Evolutionary conservation across 768 basidiomycete species (phyloP).

Genomic region (Steccherinum ochraceum): DNA sequence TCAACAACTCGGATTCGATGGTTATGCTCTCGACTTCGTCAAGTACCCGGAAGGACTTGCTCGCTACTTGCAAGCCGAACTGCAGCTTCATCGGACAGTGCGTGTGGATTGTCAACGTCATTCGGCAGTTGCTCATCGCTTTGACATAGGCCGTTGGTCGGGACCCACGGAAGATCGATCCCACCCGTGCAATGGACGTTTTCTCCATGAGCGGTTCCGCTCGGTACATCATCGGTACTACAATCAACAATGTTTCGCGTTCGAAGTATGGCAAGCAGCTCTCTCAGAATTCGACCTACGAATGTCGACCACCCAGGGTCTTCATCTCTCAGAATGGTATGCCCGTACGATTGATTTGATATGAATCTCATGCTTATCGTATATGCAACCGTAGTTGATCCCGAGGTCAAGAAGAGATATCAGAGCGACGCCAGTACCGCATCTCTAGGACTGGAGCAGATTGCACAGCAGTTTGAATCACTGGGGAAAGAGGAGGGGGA

Average conservation of each 20-base stretch:
- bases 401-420: slow-evolving; percentile 24
- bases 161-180: slow-evolving; percentile 17
- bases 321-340: slow-evolving; percentile 48
- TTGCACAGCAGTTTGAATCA: background rate
- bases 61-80: slow-evolving; percentile 59
- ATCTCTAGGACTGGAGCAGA: background rate
- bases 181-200: slow-evolving; percentile 49
- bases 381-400: slow-evolving; percentile 65
- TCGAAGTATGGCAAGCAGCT: slow-evolving; percentile 67
- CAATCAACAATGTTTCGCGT: slow-evolving; percentile 54
- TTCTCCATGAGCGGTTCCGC: slow-evolving; percentile 53
- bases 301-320: slow-evolving; percentile 46
- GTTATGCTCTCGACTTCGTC: slow-evolving; percentile 78
- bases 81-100: slow-evolving; percentile 72
- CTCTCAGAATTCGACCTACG: slow-evolving; percentile 55
- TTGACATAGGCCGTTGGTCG: slow-evolving; percentile 53
- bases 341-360: slow-evolving; percentile 21
- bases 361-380: too few relatives aligned
- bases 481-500: background rate
- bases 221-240: slow-evolving; percentile 54
- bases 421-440: background rate
- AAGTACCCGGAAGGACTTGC: slow-evolving; percentile 70
- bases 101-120: slow-evolving; percentile 18
- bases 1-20: slow-evolving; percentile 58
- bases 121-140: background rate